A percentile compares a stretch with the other conserved stretches of the same genome.
phyloP scores from a whole-genome alignment of 257 asterid genomes.

The Solanum ossicruentum region DNA sequence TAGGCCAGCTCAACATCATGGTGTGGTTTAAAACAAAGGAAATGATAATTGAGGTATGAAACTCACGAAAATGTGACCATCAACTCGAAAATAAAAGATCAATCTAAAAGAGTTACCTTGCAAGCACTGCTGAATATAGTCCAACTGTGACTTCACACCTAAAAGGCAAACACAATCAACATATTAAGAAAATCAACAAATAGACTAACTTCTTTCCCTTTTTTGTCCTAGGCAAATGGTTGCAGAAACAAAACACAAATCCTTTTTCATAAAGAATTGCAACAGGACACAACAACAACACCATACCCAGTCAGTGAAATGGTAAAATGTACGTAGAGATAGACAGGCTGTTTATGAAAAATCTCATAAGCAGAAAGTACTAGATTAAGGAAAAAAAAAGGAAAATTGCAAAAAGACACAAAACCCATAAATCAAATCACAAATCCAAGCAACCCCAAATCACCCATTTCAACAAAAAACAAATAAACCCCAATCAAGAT shows the following conservation, averaged over 20 bases:
- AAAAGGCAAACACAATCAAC: neutral
- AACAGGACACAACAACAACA: neutral
- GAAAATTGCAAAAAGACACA: conserved; percentile 1
- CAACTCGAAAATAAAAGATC: neutral
- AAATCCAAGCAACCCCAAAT: conserved; percentile 28
- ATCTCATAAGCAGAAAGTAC: too few species aligned
- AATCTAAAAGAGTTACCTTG: conserved; percentile 40
- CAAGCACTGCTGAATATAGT: conserved; percentile 84
- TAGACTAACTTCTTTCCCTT: neutral
- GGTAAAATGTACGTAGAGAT: too few species aligned
- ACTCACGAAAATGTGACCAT: neutral
- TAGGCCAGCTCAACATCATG: neutral
- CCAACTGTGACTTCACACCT: conserved; percentile 93
- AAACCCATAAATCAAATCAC: conserved; percentile 6
- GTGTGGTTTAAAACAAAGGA: neutral
- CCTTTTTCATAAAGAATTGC: neutral
- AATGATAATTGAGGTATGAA: neutral
- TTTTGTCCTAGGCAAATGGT: neutral
- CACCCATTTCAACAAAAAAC: conserved; percentile 17
- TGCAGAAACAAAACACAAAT: neutral
- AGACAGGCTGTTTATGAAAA: too few species aligned
- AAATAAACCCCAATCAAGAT: conserved; percentile 6
- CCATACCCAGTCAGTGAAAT: too few species aligned
- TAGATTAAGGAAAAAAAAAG: too few species aligned
- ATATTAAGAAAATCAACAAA: neutral